phyloP scores from a whole-genome alignment of 768 basidiomycete genomes.

The Suillus alpinus region DNA sequence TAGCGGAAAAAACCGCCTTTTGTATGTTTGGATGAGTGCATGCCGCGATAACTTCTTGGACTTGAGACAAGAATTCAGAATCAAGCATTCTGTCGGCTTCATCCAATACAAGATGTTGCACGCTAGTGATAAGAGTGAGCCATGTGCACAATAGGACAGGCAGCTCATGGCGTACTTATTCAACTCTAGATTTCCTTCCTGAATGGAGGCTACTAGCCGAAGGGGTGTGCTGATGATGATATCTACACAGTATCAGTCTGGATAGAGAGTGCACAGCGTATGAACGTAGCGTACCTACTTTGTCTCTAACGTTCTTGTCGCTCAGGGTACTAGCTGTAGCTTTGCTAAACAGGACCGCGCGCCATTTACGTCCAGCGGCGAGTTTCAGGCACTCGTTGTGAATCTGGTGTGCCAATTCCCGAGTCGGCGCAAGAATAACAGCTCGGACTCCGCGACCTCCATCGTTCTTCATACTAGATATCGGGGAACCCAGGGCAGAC shows the following conservation, averaged over 20 bases:
- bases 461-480: slow-evolving; percentile 43
- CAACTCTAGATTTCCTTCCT: slow-evolving; percentile 61
- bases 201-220: slow-evolving; percentile 78
- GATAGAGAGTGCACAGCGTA: background rate
- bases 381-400: slow-evolving; percentile 86
- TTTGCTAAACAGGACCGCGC: slow-evolving; percentile 80
- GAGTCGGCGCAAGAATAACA: slow-evolving; percentile 85
- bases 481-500: slow-evolving; percentile 52
- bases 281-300: slow-evolving; percentile 61
- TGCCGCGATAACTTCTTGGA: slow-evolving; percentile 80
- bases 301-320: slow-evolving; percentile 69
- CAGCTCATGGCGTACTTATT: slow-evolving; percentile 55
- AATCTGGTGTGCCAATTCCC: slow-evolving; percentile 95
- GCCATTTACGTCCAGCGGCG: slow-evolving; percentile 80
- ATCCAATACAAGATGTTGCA: slow-evolving; percentile 83
- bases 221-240: slow-evolving; percentile 92
- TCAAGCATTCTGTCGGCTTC: slow-evolving; percentile 93
- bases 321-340: slow-evolving; percentile 81
- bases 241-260: slow-evolving; percentile 44
- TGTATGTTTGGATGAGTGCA: slow-evolving; percentile 70
- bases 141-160: slow-evolving; percentile 2
- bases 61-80: slow-evolving; percentile 81
- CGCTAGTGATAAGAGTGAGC: slow-evolving; percentile 42
- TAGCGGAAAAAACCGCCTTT: slow-evolving; percentile 93
- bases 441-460: slow-evolving; percentile 66